Percentiles rank a stretch among this genome's conserved stretches.
Evolutionary conservation across 2,329 filamentous ascomycete species (phyloP).

Genomic region (Sclerotinia glacialis): DNA sequence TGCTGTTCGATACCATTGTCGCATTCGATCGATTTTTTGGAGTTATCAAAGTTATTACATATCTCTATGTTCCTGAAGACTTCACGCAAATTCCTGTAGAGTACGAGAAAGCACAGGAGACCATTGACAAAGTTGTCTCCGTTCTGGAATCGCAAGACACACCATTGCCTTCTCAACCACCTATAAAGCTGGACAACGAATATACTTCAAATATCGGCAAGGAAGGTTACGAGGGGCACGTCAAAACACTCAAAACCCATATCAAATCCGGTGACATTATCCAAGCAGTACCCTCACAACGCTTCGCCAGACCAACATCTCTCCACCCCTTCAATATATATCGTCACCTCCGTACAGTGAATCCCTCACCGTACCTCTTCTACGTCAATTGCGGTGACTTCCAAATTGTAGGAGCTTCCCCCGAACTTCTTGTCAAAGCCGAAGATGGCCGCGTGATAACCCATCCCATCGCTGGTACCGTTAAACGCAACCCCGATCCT

Average conservation of each 20-base stretch:
- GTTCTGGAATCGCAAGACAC: conserved; percentile 72
- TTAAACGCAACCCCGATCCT: conserved; percentile 76
- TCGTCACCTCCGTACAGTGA: conserved; percentile 91
- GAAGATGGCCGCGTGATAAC: conserved; percentile 86
- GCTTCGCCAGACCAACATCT: conserved; percentile 82
- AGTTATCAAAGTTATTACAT: conserved; percentile 89
- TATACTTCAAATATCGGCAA: conserved; percentile 92
- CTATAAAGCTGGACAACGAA: conserved; percentile 69
- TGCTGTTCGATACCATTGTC: conserved; percentile 93
- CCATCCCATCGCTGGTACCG: conserved; percentile 94
- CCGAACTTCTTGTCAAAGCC: conserved; percentile 90
- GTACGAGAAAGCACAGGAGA: conserved; percentile 65
- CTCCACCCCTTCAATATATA: conserved; percentile 99
- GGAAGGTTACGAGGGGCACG: conserved; percentile 86
- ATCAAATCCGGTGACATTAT: conserved; percentile 93
- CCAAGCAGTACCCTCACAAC: conserved; percentile 92
- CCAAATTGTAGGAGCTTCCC: conserved; percentile 91
- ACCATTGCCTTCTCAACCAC: conserved; percentile 71
- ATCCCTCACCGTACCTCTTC: conserved; percentile 96
- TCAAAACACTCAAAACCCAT: conserved; percentile 81
- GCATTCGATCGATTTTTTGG: conserved; percentile 95
- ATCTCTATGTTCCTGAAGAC: conserved; percentile 66
- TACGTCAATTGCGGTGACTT: conserved; percentile 90
- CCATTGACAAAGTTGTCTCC: conserved; percentile 65
- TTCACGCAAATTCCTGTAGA: conserved; percentile 59